Conservation (phyloP, 2,329 filamentous ascomycete genomes). For the Colletotrichum sp. region DNA sequence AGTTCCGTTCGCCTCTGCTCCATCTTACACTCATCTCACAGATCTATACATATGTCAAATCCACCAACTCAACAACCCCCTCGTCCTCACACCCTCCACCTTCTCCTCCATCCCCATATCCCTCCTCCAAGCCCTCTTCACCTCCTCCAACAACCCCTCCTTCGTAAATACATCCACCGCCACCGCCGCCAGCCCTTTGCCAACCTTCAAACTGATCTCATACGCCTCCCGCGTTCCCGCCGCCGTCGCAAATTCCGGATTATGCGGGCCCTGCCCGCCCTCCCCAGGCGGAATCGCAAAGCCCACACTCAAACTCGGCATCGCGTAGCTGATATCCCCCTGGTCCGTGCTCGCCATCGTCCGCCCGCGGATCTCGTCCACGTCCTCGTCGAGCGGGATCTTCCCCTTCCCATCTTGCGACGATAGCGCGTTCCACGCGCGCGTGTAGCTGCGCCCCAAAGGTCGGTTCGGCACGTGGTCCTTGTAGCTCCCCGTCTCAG, state of each 20-base stretch:
- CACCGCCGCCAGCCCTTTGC: slow-evolving; percentile 25
- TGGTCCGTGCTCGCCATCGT: slow-evolving; percentile 64
- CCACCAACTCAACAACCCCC: neutral
- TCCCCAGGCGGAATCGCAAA: slow-evolving; percentile 53
- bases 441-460: slow-evolving; percentile 49
- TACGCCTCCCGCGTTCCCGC: slow-evolving; percentile 25
- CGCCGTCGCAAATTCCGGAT: slow-evolving; percentile 26
- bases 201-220: slow-evolving; percentile 25
- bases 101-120: slow-evolving; percentile 21
- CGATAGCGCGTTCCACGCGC: slow-evolving; percentile 46
- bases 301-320: slow-evolving; percentile 58
- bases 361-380: slow-evolving; percentile 44
- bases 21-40: neutral
- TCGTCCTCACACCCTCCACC: neutral
- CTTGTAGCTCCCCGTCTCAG: slow-evolving; percentile 48
- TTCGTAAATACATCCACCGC: slow-evolving; percentile 25
- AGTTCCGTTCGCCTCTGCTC: neutral
- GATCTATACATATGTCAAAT: neutral
- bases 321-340: slow-evolving; percentile 61
- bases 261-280: slow-evolving; percentile 23
- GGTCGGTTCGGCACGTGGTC: slow-evolving; percentile 60
- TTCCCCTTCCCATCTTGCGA: slow-evolving; percentile 3
- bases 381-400: slow-evolving; percentile 39
- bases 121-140: slow-evolving; percentile 25
- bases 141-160: slow-evolving; percentile 23